Conservation (phyloP, 2,329 filamentous ascomycete species). For the Trichoderma brevicompactum region DNA sequence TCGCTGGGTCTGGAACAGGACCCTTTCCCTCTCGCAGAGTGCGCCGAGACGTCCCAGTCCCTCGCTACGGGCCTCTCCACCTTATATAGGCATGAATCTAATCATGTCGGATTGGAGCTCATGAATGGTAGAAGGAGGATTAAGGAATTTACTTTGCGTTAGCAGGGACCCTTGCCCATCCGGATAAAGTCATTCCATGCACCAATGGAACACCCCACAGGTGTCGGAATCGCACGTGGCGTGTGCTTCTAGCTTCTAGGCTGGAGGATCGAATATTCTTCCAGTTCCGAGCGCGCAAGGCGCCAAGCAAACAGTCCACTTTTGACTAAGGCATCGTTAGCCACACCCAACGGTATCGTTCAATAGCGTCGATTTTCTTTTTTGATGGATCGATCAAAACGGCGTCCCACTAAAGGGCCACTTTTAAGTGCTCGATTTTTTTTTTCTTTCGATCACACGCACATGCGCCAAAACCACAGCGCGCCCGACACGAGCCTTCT, state of each 20-base stretch:
- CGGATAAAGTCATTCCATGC: constrained; percentile 20
- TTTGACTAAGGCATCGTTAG: constrained; percentile 7
- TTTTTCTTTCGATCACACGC: constrained; percentile 26
- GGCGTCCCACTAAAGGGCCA: constrained; percentile 24
- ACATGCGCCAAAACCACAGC: constrained; percentile 12
- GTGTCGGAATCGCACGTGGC: constrained; percentile 27
- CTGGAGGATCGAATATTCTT: constrained; percentile 27
- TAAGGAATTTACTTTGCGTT: neutral
- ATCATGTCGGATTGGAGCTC: neutral
- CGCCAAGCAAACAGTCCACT: constrained; percentile 16
- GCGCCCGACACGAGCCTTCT: constrained; percentile 20
- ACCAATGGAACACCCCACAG: constrained; percentile 22
- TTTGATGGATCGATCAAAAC: constrained; percentile 23
- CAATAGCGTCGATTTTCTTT: constrained; percentile 25
- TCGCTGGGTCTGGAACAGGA: constrained; percentile 16
- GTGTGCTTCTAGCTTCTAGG: constrained; percentile 23
- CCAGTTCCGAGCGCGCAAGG: constrained; percentile 9
- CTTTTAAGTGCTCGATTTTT: constrained; percentile 17
- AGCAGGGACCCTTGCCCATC: constrained; percentile 2
- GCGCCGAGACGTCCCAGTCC: no score
- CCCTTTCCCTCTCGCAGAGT: neutral
- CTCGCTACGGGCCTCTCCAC: no score
- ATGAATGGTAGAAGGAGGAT: neutral
- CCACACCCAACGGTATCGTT: constrained; percentile 15
- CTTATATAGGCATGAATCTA: no score